These are phyloP conservation scores for Leccinum fibrillosum DNA, from an alignment of 768 basidiomycete genomes.

Conservation along the genomic window DNA sequence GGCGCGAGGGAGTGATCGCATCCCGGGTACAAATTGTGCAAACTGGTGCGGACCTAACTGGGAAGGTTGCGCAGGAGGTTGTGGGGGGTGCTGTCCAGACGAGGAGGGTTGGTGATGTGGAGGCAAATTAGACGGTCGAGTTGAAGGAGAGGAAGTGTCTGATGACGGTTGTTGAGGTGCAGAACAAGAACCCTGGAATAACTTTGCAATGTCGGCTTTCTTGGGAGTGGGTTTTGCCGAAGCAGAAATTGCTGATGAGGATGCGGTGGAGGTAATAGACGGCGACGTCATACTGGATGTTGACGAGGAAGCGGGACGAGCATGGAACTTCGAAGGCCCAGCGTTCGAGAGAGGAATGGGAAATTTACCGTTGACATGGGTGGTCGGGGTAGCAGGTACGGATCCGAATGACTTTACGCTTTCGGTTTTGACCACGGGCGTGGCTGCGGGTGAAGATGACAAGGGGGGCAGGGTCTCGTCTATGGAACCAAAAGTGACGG, in stretches of 20 bases:
- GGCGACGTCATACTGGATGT: constrained; percentile 30
- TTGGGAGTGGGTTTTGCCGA: constrained; percentile 28
- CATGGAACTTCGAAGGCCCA: constrained; percentile 33
- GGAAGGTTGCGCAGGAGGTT: constrained; percentile 37
- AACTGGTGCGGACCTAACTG: constrained; percentile 46
- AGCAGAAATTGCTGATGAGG: constrained; percentile 31
- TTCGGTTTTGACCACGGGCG: constrained; percentile 61
- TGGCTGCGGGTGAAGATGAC: constrained; percentile 77
- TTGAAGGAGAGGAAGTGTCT: no score
- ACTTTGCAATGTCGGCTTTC: constrained; percentile 23
- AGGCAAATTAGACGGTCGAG: no score
- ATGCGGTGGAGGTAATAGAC: constrained; percentile 29
- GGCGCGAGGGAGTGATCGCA: constrained; percentile 51
- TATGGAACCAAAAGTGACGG: constrained; percentile 88
- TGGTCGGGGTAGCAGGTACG: constrained; percentile 49
- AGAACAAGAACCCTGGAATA: no score
- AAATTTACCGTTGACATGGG: constrained; percentile 61
- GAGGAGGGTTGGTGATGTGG: constrained; percentile 11
- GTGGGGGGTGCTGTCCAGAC: constrained; percentile 35
- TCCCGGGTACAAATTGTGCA: constrained; percentile 47
- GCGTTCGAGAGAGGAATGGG: constrained; percentile 43
- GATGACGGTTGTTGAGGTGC: no score
- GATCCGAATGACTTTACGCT: constrained; percentile 81
- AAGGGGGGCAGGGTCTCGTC: constrained; percentile 74
- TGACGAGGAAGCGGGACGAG: constrained; percentile 21